phyloP scores from a whole-genome alignment of 1,284 basidiomycete species.

The Quambalaria eucalypti region DNA sequence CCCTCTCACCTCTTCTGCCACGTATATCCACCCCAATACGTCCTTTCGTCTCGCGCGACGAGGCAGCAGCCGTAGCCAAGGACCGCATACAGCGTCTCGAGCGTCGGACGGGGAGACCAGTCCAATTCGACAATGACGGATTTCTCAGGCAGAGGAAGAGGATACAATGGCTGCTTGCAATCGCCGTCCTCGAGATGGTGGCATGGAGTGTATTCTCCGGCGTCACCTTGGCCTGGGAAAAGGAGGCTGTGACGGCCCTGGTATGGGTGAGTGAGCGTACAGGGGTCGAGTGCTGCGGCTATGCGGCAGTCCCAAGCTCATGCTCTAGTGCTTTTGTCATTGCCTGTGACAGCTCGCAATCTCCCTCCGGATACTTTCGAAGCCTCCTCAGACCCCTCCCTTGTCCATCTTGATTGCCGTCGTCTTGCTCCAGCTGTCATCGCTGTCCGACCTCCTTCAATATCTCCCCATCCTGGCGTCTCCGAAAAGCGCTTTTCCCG shows the following conservation, averaged over 20 bases:
- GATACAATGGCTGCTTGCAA: not conserved
- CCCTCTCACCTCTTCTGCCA: not conserved
- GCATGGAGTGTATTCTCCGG: not conserved
- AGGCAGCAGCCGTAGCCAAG: not conserved
- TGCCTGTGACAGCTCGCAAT: not conserved
- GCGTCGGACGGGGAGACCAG: not conserved
- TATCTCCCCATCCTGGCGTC: not conserved
- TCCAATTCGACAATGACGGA: not conserved
- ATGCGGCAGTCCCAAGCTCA: not conserved
- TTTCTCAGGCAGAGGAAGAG: slow-evolving; percentile 2
- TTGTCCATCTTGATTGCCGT: not conserved
- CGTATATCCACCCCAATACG: not conserved
- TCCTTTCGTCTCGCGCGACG: not conserved
- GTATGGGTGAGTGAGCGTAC: slow-evolving; percentile 2
- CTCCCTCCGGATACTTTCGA: not conserved
- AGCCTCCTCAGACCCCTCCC: slow-evolving; percentile 5
- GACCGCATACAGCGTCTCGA: not conserved
- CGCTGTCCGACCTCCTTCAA: slow-evolving; percentile 3
- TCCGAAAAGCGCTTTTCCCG: not conserved
- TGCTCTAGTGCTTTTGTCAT: too few species aligned
- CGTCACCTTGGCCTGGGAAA: not conserved
- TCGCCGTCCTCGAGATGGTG: not conserved
- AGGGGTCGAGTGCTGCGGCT: not conserved
- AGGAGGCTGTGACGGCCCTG: not conserved
- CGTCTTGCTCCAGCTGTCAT: not conserved